These are phyloP conservation scores for Oryza punctata DNA, from an alignment of 176 grass and related monocot species.

Conservation along the genomic window DNA sequence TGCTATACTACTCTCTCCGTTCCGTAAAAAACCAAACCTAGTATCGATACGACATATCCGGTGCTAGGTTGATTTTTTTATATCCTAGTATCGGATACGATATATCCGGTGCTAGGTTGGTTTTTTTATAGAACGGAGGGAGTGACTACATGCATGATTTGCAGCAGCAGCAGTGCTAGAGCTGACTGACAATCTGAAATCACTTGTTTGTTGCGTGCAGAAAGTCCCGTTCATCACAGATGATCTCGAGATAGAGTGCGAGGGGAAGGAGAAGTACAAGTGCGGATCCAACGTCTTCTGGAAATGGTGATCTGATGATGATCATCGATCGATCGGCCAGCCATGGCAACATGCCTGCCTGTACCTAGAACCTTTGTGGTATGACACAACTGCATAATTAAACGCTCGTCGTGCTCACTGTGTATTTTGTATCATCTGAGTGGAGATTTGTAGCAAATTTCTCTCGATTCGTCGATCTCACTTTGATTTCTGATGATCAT, in stretches of 20 bases:
- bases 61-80: too few relatives aligned
- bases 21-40: too few relatives aligned
- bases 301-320: constrained; percentile 62
- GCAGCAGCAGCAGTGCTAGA: too few relatives aligned
- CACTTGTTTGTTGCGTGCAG: constrained; percentile 53
- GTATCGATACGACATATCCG: too few relatives aligned
- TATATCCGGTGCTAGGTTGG: too few relatives aligned
- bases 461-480: not conserved
- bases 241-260: constrained; percentile 91
- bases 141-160: too few relatives aligned
- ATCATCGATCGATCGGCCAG: not conserved
- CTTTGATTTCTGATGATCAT: not conserved
- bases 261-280: constrained; percentile 99
- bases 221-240: constrained; percentile 93
- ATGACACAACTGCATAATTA: not conserved
- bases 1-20: too few relatives aligned
- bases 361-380: constrained; percentile 37
- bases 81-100: too few relatives aligned
- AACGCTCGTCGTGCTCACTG: not conserved
- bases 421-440: not conserved
- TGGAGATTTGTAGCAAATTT: not conserved
- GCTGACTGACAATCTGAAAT: not conserved
- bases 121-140: too few relatives aligned
- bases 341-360: not conserved
- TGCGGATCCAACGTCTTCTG: constrained; percentile 99